Conservation (phyloP, 1,284 basidiomycete genomes). For the Malassezia equina region DNA sequence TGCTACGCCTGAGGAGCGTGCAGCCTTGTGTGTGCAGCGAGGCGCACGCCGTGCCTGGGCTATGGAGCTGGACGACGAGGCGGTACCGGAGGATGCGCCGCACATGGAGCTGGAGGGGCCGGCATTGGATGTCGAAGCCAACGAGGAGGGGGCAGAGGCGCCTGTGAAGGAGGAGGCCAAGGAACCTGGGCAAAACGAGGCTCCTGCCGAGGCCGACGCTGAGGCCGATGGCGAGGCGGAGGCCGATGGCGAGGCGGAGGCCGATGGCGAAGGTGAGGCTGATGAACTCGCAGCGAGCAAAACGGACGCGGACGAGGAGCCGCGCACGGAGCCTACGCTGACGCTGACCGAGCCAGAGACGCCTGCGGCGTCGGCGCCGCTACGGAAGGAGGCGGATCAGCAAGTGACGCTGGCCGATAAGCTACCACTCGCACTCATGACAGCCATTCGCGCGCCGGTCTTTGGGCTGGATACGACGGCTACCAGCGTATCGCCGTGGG, state of each 20-base stretch:
- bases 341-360: constrained; percentile 23
- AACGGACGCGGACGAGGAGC: constrained; percentile 15
- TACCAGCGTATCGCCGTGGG: constrained; percentile 32
- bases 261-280: constrained; percentile 11
- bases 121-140: not conserved
- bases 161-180: constrained; percentile 37
- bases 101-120: constrained; percentile 5
- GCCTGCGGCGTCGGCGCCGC: constrained; percentile 19
- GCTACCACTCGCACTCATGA: constrained; percentile 33
- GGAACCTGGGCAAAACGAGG: constrained; percentile 18
- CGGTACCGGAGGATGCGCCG: not conserved
- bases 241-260: constrained; percentile 20
- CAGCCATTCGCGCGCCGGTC: constrained; percentile 40
- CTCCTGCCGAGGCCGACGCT: constrained; percentile 11
- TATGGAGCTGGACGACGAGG: constrained; percentile 6
- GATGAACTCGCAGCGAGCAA: constrained; percentile 21
- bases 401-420: constrained; percentile 33
- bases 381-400: constrained; percentile 19
- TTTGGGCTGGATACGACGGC: constrained; percentile 35
- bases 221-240: constrained; percentile 29
- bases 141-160: not conserved
- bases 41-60: not conserved
- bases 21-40: constrained; percentile 54
- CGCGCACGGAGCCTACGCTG: not conserved
- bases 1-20: constrained; percentile 58